phyloP scores from a whole-genome alignment of 2,329 filamentous ascomycete genomes.

The Fusarium guadeloupense region DNA sequence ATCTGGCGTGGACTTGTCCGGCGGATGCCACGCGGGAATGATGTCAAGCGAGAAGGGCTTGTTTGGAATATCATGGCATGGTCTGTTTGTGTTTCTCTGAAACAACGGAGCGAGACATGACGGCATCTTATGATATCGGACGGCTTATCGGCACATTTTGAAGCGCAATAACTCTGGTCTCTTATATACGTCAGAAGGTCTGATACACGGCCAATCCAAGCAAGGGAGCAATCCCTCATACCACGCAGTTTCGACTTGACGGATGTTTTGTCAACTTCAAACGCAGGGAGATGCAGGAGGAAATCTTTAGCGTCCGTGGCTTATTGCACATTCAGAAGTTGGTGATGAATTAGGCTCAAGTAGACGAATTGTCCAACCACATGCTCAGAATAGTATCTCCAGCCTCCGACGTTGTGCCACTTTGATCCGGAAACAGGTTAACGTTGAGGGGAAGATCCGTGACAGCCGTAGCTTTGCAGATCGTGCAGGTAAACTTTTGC shows the following conservation, averaged over 20 bases:
- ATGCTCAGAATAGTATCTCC: slow-evolving; percentile 11
- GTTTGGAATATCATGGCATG: slow-evolving; percentile 7
- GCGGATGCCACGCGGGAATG: slow-evolving; percentile 10
- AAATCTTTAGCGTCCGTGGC: slow-evolving; percentile 1
- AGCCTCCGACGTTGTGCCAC: slow-evolving; percentile 18
- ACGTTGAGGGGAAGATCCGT: slow-evolving; percentile 5
- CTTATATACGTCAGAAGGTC: slow-evolving; percentile 26
- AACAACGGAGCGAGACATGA: slow-evolving; percentile 37
- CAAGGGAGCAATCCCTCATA: slow-evolving; percentile 19
- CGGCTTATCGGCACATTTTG: not conserved
- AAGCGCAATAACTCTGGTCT: not conserved
- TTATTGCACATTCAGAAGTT: not conserved
- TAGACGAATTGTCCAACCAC: slow-evolving; percentile 22
- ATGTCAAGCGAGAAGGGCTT: slow-evolving; percentile 18
- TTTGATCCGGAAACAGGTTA: slow-evolving; percentile 18
- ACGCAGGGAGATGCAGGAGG: slow-evolving; percentile 5
- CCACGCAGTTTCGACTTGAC: not conserved
- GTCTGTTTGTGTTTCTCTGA: slow-evolving; percentile 26
- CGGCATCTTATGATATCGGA: slow-evolving; percentile 24
- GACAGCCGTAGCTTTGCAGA: slow-evolving; percentile 21
- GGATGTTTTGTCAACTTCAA: not conserved
- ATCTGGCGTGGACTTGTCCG: not conserved
- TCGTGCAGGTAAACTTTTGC: slow-evolving; percentile 4
- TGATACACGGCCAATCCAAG: slow-evolving; percentile 17
- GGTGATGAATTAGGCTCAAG: not conserved